Evolutionary conservation across 345 rosid species (phyloP), one percentile per base, ranked within the genome.

Genomic region (thale cress (Arabidopsis thaliana)): DNA sequence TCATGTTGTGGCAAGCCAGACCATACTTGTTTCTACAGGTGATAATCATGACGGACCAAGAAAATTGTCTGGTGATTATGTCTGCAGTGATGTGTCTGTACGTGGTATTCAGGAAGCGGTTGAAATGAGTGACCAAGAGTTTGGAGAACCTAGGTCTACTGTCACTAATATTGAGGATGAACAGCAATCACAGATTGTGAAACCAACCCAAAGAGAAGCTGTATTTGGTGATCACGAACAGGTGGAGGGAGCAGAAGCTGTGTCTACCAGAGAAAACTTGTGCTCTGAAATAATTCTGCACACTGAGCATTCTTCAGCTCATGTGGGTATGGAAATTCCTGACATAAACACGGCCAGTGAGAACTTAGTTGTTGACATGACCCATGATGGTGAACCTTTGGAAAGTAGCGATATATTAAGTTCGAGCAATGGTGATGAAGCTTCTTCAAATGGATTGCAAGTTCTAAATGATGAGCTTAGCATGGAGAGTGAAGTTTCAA

Each of bases 381-480:
- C 67, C 25, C 73, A 20, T 16, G 78, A 79, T 62, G 59, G 62
- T 67, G 85, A 74, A 65, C 68, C 23, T 55, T 62, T 34, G 58
- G 71, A 73, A 79, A 73, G 62, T 16, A 50, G 59, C 12, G 57
- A 48, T 65, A 49, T 32, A 32, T 33, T 69, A 62, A 72, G 71
- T 61, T 73, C 33, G 2, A 60, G 58, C 56, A 70, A 78, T 0
- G 81, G 69, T 44, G 78, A 80, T 69, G 68, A 71, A 67, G 75
- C 68, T 37, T 59, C 70, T 77, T 75, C 78, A 51, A 72, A 50
- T 72, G 63, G 59, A 20, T 52, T 75, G 24, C 63, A 66, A 77
- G 58, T 48, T 77, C 81, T 72, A 59, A 81, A 76, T 56, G 88
- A 83, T 50, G 65, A 76, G 57, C 28, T 40, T 42, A 32, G 75